A percentile compares a stretch with the other conserved stretches of the same genome.
These are phyloP conservation scores for Solanum dulcamara DNA, from an alignment of 257 asterid genomes.

Conservation along the genomic window DNA sequence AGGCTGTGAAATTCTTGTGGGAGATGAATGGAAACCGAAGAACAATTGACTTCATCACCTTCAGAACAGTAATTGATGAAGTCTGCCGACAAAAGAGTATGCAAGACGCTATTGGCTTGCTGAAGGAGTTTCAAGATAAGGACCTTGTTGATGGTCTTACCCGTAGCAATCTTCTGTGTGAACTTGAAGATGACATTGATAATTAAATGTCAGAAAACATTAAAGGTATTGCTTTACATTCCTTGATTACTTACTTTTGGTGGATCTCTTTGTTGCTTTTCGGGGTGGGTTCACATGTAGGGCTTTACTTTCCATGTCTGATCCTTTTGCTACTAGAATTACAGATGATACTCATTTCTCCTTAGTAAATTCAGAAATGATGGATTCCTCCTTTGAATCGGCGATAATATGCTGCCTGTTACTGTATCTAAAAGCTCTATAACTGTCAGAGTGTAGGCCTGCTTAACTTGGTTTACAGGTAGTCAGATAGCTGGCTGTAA, in stretches of 20 bases:
- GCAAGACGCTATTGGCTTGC: conserved; percentile 38
- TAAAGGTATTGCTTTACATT: conserved; percentile 17
- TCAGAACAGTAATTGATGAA: conserved; percentile 63
- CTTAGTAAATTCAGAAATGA: not conserved
- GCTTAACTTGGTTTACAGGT: not conserved
- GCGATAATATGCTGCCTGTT: not conserved
- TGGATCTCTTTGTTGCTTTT: not conserved
- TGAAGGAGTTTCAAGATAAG: conserved; percentile 52
- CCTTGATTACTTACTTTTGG: not conserved
- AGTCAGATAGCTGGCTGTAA: not conserved
- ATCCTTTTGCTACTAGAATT: not conserved
- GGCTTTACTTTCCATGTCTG: not conserved
- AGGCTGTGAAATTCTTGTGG: conserved; percentile 68
- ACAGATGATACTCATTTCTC: not conserved
- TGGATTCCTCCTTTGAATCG: not conserved
- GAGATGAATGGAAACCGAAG: conserved; percentile 60
- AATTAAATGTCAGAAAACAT: conserved; percentile 7
- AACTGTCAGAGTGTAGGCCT: not conserved
- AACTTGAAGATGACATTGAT: conserved; percentile 33
- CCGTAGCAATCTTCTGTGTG: conserved; percentile 39
- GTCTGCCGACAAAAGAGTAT: conserved; percentile 38
- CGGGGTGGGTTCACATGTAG: not conserved
- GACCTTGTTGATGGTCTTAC: conserved; percentile 32
- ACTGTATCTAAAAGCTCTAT: not conserved
- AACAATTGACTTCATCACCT: conserved; percentile 57